These are phyloP conservation scores for Phytophthora fragariaefolia DNA, from an alignment of 352 stramenopile genomes.

Conservation along the genomic window DNA sequence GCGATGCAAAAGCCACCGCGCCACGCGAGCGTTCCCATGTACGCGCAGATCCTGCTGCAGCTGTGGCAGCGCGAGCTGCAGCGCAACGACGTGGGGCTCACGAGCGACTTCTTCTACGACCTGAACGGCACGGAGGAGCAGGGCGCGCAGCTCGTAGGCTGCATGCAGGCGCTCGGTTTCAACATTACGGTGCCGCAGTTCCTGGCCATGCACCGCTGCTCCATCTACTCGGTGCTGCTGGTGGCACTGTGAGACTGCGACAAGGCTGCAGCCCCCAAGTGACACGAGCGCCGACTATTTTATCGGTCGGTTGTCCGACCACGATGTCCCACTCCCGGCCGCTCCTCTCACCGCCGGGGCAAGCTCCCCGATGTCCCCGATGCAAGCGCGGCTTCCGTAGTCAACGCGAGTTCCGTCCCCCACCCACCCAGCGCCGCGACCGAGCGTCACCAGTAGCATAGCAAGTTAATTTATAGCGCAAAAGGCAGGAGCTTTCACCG, in stretches of 20 bases:
- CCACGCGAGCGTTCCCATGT: slow-evolving; percentile 70
- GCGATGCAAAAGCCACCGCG: slow-evolving; percentile 65
- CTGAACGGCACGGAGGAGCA: slow-evolving; percentile 65
- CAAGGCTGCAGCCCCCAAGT: background rate
- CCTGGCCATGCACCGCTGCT: slow-evolving; percentile 67
- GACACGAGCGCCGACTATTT: background rate
- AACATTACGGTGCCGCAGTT: slow-evolving; percentile 70
- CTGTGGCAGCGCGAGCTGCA: slow-evolving; percentile 73
- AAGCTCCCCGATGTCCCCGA: too few species aligned
- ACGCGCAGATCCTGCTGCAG: slow-evolving; percentile 67
- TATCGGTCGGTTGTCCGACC: slow-evolving; percentile 16
- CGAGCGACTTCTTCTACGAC: slow-evolving; percentile 74
- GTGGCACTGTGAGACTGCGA: slow-evolving; percentile 50
- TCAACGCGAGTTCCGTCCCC: slow-evolving; percentile 4
- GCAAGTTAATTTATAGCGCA: slow-evolving; percentile 46
- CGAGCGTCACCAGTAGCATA: slow-evolving; percentile 33
- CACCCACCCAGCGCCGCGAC: background rate
- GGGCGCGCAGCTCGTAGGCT: slow-evolving; percentile 57
- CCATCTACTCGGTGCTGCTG: slow-evolving; percentile 74
- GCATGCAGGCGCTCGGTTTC: slow-evolving; percentile 72
- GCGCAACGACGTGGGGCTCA: slow-evolving; percentile 63
- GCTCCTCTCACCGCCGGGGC: background rate
- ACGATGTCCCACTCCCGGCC: slow-evolving; percentile 1
- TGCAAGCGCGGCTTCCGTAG: slow-evolving; percentile 9
- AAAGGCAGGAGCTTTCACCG: too few species aligned